These are phyloP conservation scores for Aegle marmelos DNA, from an alignment of 345 rosid species.

Conservation along the genomic window DNA sequence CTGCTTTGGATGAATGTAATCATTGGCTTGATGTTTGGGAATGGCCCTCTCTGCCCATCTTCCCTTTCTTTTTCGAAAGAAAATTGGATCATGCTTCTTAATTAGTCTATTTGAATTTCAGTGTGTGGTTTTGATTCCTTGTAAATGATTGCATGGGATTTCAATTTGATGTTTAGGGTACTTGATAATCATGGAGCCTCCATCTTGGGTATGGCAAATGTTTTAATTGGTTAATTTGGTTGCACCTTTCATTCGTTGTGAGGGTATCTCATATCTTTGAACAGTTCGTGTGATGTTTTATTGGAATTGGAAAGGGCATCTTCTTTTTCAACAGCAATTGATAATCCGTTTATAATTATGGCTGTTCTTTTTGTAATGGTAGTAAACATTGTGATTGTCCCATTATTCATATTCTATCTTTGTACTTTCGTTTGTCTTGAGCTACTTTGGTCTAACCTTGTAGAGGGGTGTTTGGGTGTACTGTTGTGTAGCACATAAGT, in stretches of 20 bases:
- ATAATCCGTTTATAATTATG: background rate
- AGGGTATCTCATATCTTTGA: background rate
- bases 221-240: background rate
- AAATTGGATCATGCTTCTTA: background rate
- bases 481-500: no score
- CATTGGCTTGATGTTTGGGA: background rate
- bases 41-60: background rate
- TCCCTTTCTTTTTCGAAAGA: background rate
- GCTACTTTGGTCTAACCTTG: no score
- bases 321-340: background rate
- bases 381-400: background rate
- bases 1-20: background rate
- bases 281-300: background rate
- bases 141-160: background rate
- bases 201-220: background rate
- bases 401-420: background rate
- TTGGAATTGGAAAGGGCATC: background rate
- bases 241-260: background rate
- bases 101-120: background rate
- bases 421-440: background rate
- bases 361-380: background rate
- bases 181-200: background rate
- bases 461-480: no score
- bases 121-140: background rate
- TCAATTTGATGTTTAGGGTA: background rate